Conservation (phyloP, 306 rosid species). For the Prunus persica region DNA sequence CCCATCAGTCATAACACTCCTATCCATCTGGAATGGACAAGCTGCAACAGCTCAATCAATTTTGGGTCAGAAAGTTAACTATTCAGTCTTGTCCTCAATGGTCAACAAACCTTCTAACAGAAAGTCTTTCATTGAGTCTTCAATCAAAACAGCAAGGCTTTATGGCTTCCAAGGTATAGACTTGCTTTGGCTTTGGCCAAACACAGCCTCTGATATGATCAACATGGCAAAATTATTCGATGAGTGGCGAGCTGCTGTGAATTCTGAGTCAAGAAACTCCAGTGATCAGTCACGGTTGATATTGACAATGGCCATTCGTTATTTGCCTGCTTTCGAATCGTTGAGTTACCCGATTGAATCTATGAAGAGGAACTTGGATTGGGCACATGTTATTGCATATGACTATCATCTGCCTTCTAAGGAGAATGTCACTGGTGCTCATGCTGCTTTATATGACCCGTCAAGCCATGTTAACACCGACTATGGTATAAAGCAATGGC, state of each 20-base stretch:
- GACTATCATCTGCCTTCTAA: constrained; percentile 20
- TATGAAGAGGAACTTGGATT: constrained; percentile 25
- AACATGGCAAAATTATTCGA: constrained; percentile 35
- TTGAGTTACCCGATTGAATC: constrained; percentile 16
- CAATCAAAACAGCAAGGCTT: constrained; percentile 34
- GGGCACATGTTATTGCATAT: constrained; percentile 32
- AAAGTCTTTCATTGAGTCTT: constrained; percentile 50
- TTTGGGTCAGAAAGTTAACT: constrained; percentile 14
- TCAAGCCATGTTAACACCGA: constrained; percentile 11
- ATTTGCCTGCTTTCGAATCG: constrained; percentile 10
- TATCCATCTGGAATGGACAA: constrained; percentile 34
- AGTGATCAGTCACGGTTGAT: constrained; percentile 10
- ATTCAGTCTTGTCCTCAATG: constrained; percentile 22
- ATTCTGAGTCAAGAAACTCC: constrained; percentile 21
- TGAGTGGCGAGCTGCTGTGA: constrained; percentile 39
- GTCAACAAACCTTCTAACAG: constrained; percentile 18
- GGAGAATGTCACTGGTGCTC: constrained; percentile 7
- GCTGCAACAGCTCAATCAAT: background rate
- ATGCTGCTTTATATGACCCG: constrained; percentile 26
- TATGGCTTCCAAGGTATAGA: constrained; percentile 50
- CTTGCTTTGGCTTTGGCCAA: constrained; percentile 36
- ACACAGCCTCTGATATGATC: constrained; percentile 10
- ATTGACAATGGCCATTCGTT: constrained; percentile 36
- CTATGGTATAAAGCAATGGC: constrained; percentile 32
- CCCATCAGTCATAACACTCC: constrained; percentile 39